Evolutionary conservation across 805 yeast species (phyloP), one percentile per base, ranked within the genome.

Genomic region (Millerozyma miso): DNA sequence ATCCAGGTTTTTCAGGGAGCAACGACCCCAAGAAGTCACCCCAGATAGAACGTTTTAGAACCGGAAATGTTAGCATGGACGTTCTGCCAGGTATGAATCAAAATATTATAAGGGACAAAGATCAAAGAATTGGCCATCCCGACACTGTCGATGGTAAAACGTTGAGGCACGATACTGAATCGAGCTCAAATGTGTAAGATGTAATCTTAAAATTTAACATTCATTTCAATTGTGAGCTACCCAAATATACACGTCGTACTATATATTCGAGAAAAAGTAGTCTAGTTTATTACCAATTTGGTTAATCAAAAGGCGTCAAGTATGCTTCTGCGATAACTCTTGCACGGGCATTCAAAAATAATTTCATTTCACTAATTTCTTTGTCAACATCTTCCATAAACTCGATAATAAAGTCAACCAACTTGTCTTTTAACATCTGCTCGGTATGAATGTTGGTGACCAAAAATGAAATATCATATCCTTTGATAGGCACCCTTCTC

Each of bases 371-470:
- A 65, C 97, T 88, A 59, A 93, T 93, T 66, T 93, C 99, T 71
- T 89, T 91, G 65, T 93, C 99, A 15, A 93, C 99, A 59, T 90
- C 99, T 65, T 93, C 98, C 98, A 93, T 90, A 64, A 93, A 93
- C 69, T 93, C 98, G 53, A 93, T 88, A 53, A 93, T 90, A 64
- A 93, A 93, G 65, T 93, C 99, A 35, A 93, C 96, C 55, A 93
- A 77, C 67, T 93, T 93, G 56, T 85, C 90, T 69, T 93, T 91
- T 69, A 90, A 78, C 96, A 93, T 88, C 51, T 85, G 84, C 64
- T 91, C 97, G 8, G 97, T 89, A 66, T 93, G 99, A 67, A 82
- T 83, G 67, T 91, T 93, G 35, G 98, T 91, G 54, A 93, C 80
- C 59, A 93, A 73, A 61, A 93, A 93, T 17, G 97, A 88, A 50